A percentile compares a stretch with the other conserved stretches of the same genome.
Conservation (phyloP, 345 rosid species). For the Eucalyptus polybractea region DNA sequence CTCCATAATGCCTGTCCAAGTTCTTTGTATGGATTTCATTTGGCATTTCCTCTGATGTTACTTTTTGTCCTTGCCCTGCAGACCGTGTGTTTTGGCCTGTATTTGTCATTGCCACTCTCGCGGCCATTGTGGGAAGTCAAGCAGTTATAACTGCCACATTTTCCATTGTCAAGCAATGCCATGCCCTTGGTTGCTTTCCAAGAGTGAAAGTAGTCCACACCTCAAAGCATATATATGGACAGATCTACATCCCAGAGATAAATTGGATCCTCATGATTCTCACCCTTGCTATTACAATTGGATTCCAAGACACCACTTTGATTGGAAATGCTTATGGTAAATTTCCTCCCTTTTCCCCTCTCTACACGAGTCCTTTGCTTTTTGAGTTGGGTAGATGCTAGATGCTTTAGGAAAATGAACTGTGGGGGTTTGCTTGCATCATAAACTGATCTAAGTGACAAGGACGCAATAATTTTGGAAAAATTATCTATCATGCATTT, state of each 20-base stretch:
- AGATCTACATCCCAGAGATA: constrained; percentile 92
- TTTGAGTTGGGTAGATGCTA: not conserved
- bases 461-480: not conserved
- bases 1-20: not conserved
- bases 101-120: constrained; percentile 80
- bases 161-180: constrained; percentile 82
- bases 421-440: not conserved
- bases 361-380: not conserved
- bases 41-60: not conserved
- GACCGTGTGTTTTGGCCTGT: constrained; percentile 81
- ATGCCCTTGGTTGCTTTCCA: constrained; percentile 95
- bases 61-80: constrained; percentile 19
- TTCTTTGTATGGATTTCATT: not conserved
- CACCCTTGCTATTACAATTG: constrained; percentile 70
- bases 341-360: not conserved
- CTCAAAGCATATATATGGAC: constrained; percentile 72
- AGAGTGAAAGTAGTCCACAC: constrained; percentile 93
- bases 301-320: constrained; percentile 61
- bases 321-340: constrained; percentile 96
- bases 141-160: constrained; percentile 84
- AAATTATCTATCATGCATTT: not conserved
- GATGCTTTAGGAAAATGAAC: not conserved
- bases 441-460: not conserved
- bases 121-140: constrained; percentile 89
- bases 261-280: constrained; percentile 95